These are phyloP conservation scores for Trichoderma lentiforme DNA, from an alignment of 2,329 filamentous ascomycete genomes.

Conservation along the genomic window DNA sequence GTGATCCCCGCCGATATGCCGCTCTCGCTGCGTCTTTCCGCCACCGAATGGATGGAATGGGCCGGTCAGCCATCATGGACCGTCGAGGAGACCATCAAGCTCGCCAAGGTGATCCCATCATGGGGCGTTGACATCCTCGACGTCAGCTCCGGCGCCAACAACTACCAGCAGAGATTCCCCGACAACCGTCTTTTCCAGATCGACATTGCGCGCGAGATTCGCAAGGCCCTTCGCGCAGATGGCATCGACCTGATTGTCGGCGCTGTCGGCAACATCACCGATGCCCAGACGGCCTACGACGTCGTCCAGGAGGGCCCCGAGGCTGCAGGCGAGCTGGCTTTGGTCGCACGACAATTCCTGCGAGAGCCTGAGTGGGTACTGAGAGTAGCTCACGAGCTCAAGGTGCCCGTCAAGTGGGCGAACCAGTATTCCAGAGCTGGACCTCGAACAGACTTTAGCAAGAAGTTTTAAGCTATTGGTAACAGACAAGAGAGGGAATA, in stretches of 20 bases:
- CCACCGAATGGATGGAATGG: slow-evolving; percentile 60
- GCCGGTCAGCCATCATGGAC: slow-evolving; percentile 57
- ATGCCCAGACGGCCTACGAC: slow-evolving; percentile 62
- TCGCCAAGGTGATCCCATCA: slow-evolving; percentile 67
- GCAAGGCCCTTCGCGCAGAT: slow-evolving; percentile 56
- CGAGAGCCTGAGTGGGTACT: slow-evolving; percentile 78
- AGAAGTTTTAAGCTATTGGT: slow-evolving; percentile 1
- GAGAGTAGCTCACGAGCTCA: slow-evolving; percentile 67
- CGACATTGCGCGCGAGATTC: slow-evolving; percentile 67
- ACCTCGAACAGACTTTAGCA: slow-evolving; percentile 15
- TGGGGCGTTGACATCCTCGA: slow-evolving; percentile 80
- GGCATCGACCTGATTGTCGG: slow-evolving; percentile 60
- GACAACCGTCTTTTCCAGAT: slow-evolving; percentile 70
- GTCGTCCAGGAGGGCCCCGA: slow-evolving; percentile 47
- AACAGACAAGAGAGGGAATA: background rate
- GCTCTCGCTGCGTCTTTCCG: slow-evolving; percentile 58
- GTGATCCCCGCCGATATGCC: slow-evolving; percentile 54
- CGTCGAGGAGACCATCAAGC: slow-evolving; percentile 60
- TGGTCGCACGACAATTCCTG: slow-evolving; percentile 74
- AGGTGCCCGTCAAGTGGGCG: slow-evolving; percentile 67
- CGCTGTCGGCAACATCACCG: slow-evolving; percentile 71
- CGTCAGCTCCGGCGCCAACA: slow-evolving; percentile 73
- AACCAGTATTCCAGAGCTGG: slow-evolving; percentile 56
- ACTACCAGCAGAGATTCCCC: slow-evolving; percentile 57
- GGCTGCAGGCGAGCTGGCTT: slow-evolving; percentile 60